phyloP scores from a whole-genome alignment of 768 basidiomycete genomes.

The Boletus rufocinnamomeus region DNA sequence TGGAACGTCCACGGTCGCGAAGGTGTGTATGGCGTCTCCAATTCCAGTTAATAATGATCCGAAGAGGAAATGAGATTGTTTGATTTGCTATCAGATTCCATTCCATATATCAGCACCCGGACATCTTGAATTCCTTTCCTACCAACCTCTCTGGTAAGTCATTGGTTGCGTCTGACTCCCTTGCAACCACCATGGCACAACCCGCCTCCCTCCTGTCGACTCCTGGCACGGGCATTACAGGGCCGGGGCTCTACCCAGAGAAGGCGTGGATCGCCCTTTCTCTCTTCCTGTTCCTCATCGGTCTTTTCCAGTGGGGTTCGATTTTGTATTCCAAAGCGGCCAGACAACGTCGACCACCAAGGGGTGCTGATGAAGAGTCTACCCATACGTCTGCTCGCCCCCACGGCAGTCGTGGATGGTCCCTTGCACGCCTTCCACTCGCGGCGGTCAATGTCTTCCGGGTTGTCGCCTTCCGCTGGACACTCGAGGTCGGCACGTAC shows the following conservation, averaged over 20 bases:
- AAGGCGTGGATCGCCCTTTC: slow-evolving; percentile 22
- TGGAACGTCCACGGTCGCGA: neutral
- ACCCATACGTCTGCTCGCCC: neutral
- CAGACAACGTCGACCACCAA: neutral
- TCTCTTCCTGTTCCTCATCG: slow-evolving; percentile 19
- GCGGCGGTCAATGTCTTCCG: slow-evolving; percentile 47
- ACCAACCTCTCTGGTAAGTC: neutral
- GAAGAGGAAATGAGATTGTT: neutral
- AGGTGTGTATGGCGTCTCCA: neutral
- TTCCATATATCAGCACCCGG: slow-evolving; percentile 9
- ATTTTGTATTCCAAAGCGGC: slow-evolving; percentile 24
- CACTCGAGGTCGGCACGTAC: slow-evolving; percentile 45
- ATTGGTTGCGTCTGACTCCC: neutral
- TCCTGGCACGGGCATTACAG: no score
- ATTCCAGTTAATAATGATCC: neutral
- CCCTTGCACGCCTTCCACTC: slow-evolving; percentile 39
- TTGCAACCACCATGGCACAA: slow-evolving; percentile 2
- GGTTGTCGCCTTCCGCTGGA: slow-evolving; percentile 51
- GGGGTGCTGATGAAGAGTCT: slow-evolving; percentile 20
- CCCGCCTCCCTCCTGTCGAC: neutral
- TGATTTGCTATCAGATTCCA: neutral
- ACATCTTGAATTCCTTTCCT: neutral
- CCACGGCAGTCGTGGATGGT: slow-evolving; percentile 34
- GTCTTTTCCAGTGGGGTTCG: slow-evolving; percentile 31
- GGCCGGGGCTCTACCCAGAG: neutral